Percentiles rank a stretch among this genome's conserved stretches.
phyloP scores from a whole-genome alignment of 257 asterid genomes.

The Solanum raphanifolium region DNA sequence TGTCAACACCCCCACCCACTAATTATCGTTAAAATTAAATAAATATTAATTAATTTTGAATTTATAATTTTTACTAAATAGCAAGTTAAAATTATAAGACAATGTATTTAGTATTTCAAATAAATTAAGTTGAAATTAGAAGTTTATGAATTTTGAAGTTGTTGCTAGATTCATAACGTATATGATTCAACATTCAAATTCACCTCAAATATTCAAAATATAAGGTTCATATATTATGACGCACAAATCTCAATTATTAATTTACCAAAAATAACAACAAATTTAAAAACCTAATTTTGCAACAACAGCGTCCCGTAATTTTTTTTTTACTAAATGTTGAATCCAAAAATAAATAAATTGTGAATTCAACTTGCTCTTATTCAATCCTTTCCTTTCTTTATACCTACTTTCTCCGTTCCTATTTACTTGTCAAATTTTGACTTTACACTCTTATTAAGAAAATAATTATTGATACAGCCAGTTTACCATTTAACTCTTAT shows the following conservation, averaged over 20 bases:
- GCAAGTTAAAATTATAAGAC: neutral
- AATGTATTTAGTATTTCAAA: neutral
- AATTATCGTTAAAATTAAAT: neutral
- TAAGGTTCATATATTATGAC: neutral
- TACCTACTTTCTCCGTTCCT: neutral
- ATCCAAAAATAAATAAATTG: too few species aligned
- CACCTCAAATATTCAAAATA: neutral
- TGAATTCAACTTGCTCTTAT: neutral
- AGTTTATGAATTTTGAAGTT: neutral
- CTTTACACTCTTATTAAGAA: neutral
- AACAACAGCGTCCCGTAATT: neutral
- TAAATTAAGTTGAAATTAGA: neutral
- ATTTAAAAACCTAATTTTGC: neutral
- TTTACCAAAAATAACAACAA: neutral
- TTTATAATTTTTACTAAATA: neutral
- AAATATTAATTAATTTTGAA: neutral
- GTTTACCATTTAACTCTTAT: too few species aligned
- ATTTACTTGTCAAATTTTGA: neutral
- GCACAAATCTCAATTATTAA: neutral
- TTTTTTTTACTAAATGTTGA: neutral
- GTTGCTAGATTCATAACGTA: neutral
- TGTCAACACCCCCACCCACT: neutral
- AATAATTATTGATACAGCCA: too few species aligned
- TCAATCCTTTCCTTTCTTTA: neutral
- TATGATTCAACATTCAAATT: neutral